These are phyloP conservation scores for Diospyros lotus DNA, from an alignment of 148 eudicot genomes.

Conservation along the genomic window DNA sequence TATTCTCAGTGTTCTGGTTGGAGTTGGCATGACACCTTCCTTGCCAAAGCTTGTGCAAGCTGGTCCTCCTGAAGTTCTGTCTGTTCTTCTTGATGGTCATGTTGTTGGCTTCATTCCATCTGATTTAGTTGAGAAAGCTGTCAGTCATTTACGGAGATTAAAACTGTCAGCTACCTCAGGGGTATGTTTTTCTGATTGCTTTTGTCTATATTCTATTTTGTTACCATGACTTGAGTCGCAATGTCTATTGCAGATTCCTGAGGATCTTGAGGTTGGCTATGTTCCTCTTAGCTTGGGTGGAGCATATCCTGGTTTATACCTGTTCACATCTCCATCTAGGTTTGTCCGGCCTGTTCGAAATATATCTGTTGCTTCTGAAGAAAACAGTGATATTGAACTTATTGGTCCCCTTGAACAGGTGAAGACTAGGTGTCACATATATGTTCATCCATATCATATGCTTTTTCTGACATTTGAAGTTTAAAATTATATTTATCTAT, in stretches of 20 bases:
- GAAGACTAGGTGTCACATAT: not conserved
- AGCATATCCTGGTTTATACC: conserved; percentile 80
- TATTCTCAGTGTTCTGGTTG: conserved; percentile 52
- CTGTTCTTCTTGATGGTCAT: conserved; percentile 87
- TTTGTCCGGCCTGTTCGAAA: conserved; percentile 82
- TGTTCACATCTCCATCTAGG: conserved; percentile 86
- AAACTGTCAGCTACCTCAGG: conserved; percentile 58
- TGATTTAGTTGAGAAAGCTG: conserved; percentile 54
- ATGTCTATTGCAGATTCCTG: conserved; percentile 52
- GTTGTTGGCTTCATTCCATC: conserved; percentile 71
- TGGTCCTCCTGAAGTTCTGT: conserved; percentile 85
- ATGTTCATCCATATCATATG: too few species aligned
- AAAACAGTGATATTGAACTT: conserved; percentile 61
- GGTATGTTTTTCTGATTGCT: conserved; percentile 38
- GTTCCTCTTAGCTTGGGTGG: conserved; percentile 91
- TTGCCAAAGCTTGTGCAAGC: conserved; percentile 67
- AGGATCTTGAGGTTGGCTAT: conserved; percentile 91
- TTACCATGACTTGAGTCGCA: conserved; percentile 5
- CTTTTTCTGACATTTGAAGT: not conserved
- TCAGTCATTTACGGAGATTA: conserved; percentile 65
- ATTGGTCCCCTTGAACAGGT: conserved; percentile 98
- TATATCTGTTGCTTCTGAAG: conserved; percentile 47
- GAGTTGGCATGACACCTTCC: conserved; percentile 78
- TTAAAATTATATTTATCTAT: not conserved
- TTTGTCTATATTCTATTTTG: not conserved